Evolutionary conservation across 2,329 filamentous ascomycete species (phyloP), one percentile per base, ranked within the genome.

Genomic region (Xylaria sp.): DNA sequence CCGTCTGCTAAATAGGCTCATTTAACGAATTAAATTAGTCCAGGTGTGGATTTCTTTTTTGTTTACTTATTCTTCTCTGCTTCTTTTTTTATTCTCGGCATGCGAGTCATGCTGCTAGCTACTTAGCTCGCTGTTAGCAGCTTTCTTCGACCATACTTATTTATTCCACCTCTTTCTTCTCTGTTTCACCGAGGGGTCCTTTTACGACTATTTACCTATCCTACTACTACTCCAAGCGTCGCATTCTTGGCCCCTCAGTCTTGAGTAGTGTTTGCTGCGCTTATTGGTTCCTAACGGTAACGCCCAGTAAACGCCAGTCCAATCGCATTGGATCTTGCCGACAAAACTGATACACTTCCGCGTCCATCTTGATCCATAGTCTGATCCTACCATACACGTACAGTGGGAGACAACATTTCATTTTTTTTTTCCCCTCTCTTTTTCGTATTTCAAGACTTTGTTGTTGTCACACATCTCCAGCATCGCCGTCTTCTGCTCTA

Each of bases 1-100:
- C 37, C 25, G 25, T 11, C n/a, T n/a, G 25, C 15, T 12, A 4
- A 49, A 28, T 35, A 33, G 11, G 19, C 38, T 64, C 54, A 57
- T 61, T 57, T 57, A 42, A 57, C 40, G 45, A 21, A 47, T 59
- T 43, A 58, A 61, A 56, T 64, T 61, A 61, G 57, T 58, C 57
- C 43, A 61, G 40, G 49, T 57, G 61, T 61, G 58, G 49, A 40
- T 28, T 33, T 40, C 14, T 19, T 35, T 55, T 37, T 23, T 42
- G 21, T 23, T 55, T 56, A 53, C 23, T 40, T 57, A 23, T 57
- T 40, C 28, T 31, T 4, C 28, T 31, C n/a, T n/a, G n/a, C 28
- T 23, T 46, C 23, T 49, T 46, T 6, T 15, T 51, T 14, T n/a
- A 14, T 51, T n/a, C 21, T 38, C 14, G 33, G 21, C 19, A 15